phyloP scores from a whole-genome alignment of 2,329 filamentous ascomycete species.

The Leptosphaerulina australis region DNA sequence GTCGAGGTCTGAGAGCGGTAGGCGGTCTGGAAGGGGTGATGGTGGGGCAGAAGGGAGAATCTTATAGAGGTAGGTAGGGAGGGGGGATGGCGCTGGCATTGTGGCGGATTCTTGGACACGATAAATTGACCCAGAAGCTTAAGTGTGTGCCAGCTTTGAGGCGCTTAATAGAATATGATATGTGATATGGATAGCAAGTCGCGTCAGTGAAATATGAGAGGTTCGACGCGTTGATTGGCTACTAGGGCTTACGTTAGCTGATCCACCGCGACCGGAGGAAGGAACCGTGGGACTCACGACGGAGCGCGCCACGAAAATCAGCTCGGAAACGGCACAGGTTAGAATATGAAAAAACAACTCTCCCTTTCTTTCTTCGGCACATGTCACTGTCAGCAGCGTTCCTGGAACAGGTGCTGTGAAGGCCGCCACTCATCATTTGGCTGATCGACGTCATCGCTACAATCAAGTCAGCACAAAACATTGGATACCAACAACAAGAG shows the following conservation, averaged over 20 bases:
- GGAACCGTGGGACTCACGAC: conserved; percentile 16
- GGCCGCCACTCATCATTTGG: conserved; percentile 3
- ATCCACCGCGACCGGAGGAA: conserved; percentile 10
- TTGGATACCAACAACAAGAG: conserved; percentile 1
- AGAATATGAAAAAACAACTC: conserved; percentile 12
- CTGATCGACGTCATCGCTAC: conserved; percentile 14
- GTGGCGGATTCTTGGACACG: not conserved
- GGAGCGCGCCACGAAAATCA: conserved; percentile 20
- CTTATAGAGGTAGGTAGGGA: conserved; percentile 60
- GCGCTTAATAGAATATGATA: not conserved
- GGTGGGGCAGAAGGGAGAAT: conserved; percentile 62
- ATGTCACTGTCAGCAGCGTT: not conserved
- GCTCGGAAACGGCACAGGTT: conserved; percentile 16
- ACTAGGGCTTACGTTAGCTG: not conserved
- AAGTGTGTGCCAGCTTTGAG: not conserved
- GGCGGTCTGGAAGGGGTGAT: conserved; percentile 59
- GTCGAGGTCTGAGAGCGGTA: conserved; percentile 66
- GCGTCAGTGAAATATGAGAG: conserved; percentile 8
- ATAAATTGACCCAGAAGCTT: not conserved
- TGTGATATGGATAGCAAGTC: not conserved
- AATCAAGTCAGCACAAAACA: conserved; percentile 5
- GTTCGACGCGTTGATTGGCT: conserved; percentile 13
- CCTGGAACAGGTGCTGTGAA: not conserved
- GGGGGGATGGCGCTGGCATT: conserved; percentile 43
- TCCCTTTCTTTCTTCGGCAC: not conserved